A percentile compares a stretch with the other conserved stretches of the same genome.
phyloP scores from a whole-genome alignment of 2,329 filamentous ascomycete genomes.

The Fusarium tricinctum region DNA sequence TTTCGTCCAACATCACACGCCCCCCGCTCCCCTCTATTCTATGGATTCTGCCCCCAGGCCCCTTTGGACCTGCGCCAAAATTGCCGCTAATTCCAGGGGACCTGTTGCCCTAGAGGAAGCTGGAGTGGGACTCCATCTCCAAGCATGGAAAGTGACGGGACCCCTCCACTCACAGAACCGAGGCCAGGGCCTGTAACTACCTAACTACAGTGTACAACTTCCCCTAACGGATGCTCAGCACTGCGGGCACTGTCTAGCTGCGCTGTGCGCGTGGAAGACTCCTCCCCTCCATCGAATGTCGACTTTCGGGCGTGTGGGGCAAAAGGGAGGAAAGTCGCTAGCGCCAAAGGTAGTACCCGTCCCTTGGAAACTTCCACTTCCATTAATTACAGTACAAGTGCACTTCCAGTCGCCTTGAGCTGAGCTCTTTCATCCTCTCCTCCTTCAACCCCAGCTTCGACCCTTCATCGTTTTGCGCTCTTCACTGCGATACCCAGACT shows the following conservation, averaged over 20 bases:
- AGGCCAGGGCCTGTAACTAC: too few relatives aligned
- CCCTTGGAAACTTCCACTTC: conserved; percentile 41
- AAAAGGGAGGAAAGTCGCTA: conserved; percentile 29
- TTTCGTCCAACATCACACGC: background rate
- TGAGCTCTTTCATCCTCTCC: conserved; percentile 18
- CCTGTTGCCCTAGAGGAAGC: conserved; percentile 29
- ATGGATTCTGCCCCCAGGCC: background rate
- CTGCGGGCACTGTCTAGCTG: conserved; percentile 7
- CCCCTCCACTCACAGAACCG: conserved; percentile 10
- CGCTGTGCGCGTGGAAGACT: conserved; percentile 24
- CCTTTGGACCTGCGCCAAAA: conserved; percentile 8
- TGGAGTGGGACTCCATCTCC: conserved; percentile 6
- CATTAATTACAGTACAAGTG: conserved; percentile 36
- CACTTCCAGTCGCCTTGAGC: conserved; percentile 14
- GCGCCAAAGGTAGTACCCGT: conserved; percentile 34
- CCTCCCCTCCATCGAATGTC: background rate
- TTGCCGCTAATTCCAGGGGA: conserved; percentile 37
- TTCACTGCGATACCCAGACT: conserved; percentile 15
- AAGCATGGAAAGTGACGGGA: conserved; percentile 1
- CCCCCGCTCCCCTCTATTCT: conserved; percentile 2
- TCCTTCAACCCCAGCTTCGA: background rate
- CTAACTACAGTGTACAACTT: background rate
- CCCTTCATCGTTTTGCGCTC: conserved; percentile 13
- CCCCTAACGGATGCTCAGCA: background rate
- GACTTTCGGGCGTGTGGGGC: conserved; percentile 23